Evolutionary conservation across 2,329 filamentous ascomycete species (phyloP).

Genomic region (Ascochyta fabae): DNA sequence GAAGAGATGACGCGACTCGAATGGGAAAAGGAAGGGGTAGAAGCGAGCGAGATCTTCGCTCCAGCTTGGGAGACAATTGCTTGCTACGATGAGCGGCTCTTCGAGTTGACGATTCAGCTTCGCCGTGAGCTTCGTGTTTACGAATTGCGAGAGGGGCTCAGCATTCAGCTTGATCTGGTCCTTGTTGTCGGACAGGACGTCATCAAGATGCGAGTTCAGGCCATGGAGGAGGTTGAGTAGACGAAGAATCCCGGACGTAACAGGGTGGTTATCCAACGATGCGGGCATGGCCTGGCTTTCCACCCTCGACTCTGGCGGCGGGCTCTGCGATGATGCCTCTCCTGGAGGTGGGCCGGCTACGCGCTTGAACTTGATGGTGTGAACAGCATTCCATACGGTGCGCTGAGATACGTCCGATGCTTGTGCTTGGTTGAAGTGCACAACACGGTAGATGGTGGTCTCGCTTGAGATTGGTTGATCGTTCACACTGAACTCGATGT

Average conservation of each 20-base stretch:
- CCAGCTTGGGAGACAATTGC: conserved; percentile 94
- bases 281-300: conserved; percentile 71
- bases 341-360: conserved; percentile 81
- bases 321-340: conserved; percentile 69
- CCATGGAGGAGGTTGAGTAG: conserved; percentile 90
- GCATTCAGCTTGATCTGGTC: conserved; percentile 73
- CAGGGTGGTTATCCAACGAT: conserved; percentile 82
- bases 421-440: conserved; percentile 72
- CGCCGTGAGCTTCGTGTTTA: conserved; percentile 97
- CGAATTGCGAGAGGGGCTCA: conserved; percentile 90
- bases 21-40: conserved; percentile 97
- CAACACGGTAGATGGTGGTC: conserved; percentile 93
- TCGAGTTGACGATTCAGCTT: conserved; percentile 97
- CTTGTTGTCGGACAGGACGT: conserved; percentile 81
- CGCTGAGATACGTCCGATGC: conserved; percentile 71
- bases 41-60: conserved; percentile 91
- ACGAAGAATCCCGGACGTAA: conserved; percentile 84
- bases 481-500: conserved; percentile 92
- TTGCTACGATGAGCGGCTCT: conserved; percentile 94
- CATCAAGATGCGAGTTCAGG: conserved; percentile 90
- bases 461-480: conserved; percentile 85
- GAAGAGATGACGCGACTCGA: conserved; percentile 96
- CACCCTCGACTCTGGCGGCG: conserved; percentile 58
- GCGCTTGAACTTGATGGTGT: conserved; percentile 89
- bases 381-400: conserved; percentile 87